Evolutionary conservation across 176 grass and related monocot genomes (phyloP), one percentile per base, ranked within the genome.

Genomic region (Guadua angustifolia): DNA sequence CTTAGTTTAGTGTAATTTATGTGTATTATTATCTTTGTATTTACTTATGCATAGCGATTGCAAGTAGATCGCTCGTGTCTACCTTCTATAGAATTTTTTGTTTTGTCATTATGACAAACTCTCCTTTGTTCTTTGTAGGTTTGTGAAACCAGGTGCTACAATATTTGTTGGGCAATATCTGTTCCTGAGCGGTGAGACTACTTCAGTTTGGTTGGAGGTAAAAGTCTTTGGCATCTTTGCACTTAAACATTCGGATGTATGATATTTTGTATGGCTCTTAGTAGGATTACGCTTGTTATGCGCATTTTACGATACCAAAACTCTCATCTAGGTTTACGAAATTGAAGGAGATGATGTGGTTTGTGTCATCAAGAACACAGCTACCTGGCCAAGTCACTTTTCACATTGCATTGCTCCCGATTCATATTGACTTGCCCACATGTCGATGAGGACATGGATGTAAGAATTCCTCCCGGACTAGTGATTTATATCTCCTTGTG

Each of bases 171-270:
- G 97, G 1, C 97, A 99, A 76, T 99, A 99, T 59, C 86, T 99
- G 88, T 99, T 99, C 88, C 96, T 93, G 18, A 93, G 97, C 19
- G 94, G 97, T 17, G 97, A 99, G 84, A 99, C 93, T 83, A 99
- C 97, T 78, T 99, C 93, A 67, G 97, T 95, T 78, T 99, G 97
- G 97, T 82, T 99, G 82, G 89, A 99, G 93, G 97, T 99, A 87
- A 42, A 61, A 65, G 14, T 24, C 5, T 53, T 81, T 32, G 45
- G 2, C 6, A 57, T n/a, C 49, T 9, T 29, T 66, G 12, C 57
- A 32, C 7, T 69, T 17, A 42, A 55, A 38, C 9, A 0, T 62
- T 74, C 32, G 29, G 60, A 44, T 84, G 13, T 64, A 3, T 61
- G 6, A 25, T 73, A 53, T 35, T 79, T 26, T 38, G 43, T 7